A percentile compares a stretch with the other conserved stretches of the same genome.
These are phyloP conservation scores for Darksidea phi DNA, from an alignment of 495 filamentous ascomycete species.

Conservation along the genomic window DNA sequence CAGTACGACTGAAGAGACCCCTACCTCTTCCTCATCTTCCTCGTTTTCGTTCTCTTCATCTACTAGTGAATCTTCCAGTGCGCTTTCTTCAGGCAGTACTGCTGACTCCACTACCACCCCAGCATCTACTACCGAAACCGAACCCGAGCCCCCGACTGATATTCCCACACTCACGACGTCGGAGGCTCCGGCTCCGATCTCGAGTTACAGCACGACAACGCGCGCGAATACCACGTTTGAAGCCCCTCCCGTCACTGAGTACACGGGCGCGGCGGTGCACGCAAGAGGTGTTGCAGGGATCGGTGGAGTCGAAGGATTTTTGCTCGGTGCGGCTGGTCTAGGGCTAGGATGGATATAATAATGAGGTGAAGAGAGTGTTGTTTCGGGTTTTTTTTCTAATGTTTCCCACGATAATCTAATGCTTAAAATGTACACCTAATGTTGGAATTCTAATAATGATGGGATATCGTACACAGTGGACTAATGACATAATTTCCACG, in stretches of 20 bases:
- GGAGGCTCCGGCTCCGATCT: background rate
- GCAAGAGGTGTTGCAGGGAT: background rate
- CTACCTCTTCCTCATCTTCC: slow-evolving; percentile 9
- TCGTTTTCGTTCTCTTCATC: too few species aligned
- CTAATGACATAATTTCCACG: too few species aligned
- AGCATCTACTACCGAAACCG: background rate
- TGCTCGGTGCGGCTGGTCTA: slow-evolving; percentile 32
- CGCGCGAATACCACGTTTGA: too few species aligned
- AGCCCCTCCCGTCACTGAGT: background rate
- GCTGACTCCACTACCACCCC: slow-evolving; percentile 11
- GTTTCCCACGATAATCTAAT: background rate
- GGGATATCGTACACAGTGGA: too few species aligned
- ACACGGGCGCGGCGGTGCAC: slow-evolving; percentile 8
- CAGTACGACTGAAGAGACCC: slow-evolving; percentile 8
- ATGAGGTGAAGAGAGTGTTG: too few species aligned
- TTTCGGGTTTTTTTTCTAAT: too few species aligned
- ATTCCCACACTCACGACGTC: background rate
- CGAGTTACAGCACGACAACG: background rate
- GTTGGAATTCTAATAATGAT: background rate
- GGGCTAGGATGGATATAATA: slow-evolving; percentile 34
- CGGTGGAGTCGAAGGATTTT: slow-evolving; percentile 22
- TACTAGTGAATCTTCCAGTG: too few species aligned
- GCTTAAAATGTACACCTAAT: background rate
- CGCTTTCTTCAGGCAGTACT: slow-evolving; percentile 12
- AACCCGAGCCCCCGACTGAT: background rate